These are phyloP conservation scores for Fusarium camptoceras DNA, from an alignment of 2,329 filamentous ascomycete genomes.

Conservation along the genomic window DNA sequence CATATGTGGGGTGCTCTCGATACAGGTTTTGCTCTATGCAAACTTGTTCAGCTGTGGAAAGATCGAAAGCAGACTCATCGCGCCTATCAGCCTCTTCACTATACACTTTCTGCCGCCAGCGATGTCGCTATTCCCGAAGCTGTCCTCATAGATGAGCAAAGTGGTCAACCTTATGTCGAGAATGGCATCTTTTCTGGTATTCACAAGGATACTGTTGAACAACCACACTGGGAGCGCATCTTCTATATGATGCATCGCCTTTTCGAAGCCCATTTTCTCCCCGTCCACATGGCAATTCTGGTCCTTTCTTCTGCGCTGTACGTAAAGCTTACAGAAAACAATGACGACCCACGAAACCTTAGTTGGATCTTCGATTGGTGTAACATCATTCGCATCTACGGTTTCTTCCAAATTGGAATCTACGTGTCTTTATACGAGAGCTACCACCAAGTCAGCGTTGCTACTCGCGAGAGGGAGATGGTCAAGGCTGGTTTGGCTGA, in stretches of 20 bases:
- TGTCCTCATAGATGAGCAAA: conserved; percentile 54
- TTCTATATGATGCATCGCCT: conserved; percentile 72
- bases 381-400: conserved; percentile 68
- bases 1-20: conserved; percentile 83
- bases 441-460: conserved; percentile 72
- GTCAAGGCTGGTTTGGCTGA: conserved; percentile 71
- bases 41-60: conserved; percentile 67
- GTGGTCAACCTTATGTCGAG: conserved; percentile 55
- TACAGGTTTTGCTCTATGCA: conserved; percentile 72
- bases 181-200: conserved; percentile 68
- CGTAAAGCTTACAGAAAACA: conserved; percentile 63
- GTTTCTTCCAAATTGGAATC: conserved; percentile 71
- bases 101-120: conserved; percentile 57
- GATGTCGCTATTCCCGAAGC: conserved; percentile 62
- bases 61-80: conserved; percentile 67
- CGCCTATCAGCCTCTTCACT: conserved; percentile 67
- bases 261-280: conserved; percentile 80
- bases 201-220: conserved; percentile 62
- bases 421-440: conserved; percentile 76
- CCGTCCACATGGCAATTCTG: conserved; percentile 74
- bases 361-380: conserved; percentile 70
- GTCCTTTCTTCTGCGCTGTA: conserved; percentile 73
- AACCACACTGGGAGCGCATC: conserved; percentile 66
- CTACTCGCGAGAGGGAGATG: conserved; percentile 74
- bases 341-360: conserved; percentile 64